These are phyloP conservation scores for Tylopilus felleus DNA, from an alignment of 768 basidiomycete genomes.

Conservation along the genomic window DNA sequence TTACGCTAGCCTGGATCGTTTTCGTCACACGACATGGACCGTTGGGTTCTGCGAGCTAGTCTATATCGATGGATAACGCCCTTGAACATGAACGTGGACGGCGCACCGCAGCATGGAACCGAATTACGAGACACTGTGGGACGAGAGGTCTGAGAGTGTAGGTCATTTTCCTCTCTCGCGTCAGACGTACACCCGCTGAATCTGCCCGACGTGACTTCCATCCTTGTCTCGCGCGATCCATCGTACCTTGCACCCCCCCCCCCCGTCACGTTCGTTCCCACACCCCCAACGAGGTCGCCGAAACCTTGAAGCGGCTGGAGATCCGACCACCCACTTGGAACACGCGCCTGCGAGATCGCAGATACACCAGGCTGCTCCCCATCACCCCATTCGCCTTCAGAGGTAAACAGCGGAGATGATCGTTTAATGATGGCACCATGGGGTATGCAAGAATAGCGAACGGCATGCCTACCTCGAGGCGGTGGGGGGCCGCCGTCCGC, in stretches of 20 bases:
- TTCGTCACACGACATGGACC: too few species aligned
- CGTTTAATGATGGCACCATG: conserved; percentile 2
- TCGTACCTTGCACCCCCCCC: too few species aligned
- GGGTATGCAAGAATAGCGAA: background rate
- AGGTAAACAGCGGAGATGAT: conserved; percentile 22
- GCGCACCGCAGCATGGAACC: too few species aligned
- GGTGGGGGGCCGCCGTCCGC: background rate
- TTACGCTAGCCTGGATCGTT: background rate
- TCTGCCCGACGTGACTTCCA: background rate
- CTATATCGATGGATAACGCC: too few species aligned
- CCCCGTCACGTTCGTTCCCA: too few species aligned
- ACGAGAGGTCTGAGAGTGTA: background rate
- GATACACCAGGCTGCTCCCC: background rate
- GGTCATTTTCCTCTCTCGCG: background rate
- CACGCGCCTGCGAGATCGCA: conserved; percentile 2
- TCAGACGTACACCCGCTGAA: background rate
- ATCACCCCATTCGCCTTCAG: background rate
- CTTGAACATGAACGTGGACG: background rate
- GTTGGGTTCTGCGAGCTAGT: background rate
- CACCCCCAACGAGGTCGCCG: background rate
- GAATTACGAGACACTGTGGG: too few species aligned
- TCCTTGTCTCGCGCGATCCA: background rate
- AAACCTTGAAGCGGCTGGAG: background rate
- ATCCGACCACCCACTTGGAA: background rate
- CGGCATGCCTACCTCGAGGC: conserved; percentile 14